phyloP scores from a whole-genome alignment of 768 basidiomycete genomes.

The Ramaria rubella region DNA sequence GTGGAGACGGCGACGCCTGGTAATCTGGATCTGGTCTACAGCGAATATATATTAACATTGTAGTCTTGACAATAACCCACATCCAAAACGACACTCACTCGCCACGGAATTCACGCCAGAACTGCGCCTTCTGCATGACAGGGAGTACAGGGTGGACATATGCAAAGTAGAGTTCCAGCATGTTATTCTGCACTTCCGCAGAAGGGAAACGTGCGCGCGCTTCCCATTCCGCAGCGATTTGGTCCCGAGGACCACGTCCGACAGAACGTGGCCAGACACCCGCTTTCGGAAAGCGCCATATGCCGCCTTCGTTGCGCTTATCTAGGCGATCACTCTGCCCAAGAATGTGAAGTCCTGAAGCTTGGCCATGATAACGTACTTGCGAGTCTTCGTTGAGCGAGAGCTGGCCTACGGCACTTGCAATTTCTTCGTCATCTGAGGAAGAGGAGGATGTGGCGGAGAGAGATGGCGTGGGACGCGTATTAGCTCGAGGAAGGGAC shows the following conservation, averaged over 20 bases:
- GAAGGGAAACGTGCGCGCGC: background rate
- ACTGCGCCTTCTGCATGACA: conserved; percentile 63
- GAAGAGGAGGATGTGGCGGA: background rate
- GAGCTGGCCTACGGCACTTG: conserved; percentile 76
- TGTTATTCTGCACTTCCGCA: conserved; percentile 45
- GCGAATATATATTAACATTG: background rate
- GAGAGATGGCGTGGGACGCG: background rate
- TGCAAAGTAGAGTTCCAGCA: conserved; percentile 72
- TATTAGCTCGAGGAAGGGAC: background rate
- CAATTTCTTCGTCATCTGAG: conserved; percentile 29
- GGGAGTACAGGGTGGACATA: conserved; percentile 79
- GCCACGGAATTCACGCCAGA: conserved; percentile 50
- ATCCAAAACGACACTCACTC: conserved; percentile 6
- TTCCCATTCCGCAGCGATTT: conserved; percentile 16
- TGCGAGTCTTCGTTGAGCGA: conserved; percentile 84
- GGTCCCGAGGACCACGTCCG: background rate
- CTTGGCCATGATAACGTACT: conserved; percentile 82
- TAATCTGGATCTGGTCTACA: background rate
- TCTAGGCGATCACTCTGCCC: conserved; percentile 55
- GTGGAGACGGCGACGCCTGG: background rate
- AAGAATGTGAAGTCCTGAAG: conserved; percentile 74
- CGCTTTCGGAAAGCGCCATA: conserved; percentile 82
- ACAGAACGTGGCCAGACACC: conserved; percentile 77
- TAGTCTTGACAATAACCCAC: background rate
- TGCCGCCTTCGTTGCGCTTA: conserved; percentile 65